phyloP scores from a whole-genome alignment of 1,284 basidiomycete genomes.

The Sporisorium graminicola region DNA sequence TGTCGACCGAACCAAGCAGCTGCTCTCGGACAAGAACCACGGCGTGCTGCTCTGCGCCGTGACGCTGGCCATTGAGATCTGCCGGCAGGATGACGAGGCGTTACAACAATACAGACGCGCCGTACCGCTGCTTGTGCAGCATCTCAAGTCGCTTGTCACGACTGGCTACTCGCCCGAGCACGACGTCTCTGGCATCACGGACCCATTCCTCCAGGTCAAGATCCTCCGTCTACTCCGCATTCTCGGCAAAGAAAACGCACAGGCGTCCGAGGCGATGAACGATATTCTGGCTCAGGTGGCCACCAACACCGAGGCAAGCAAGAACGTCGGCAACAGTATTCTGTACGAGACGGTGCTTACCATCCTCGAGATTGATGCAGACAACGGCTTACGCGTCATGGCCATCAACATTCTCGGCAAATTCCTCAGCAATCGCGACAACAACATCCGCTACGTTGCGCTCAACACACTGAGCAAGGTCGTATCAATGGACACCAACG shows the following conservation, averaged over 20 bases:
- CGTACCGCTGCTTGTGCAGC: constrained; percentile 91
- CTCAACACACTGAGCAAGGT: constrained; percentile 99
- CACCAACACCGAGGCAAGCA: constrained; percentile 96
- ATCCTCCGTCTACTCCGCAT: constrained; percentile 91
- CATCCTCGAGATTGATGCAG: constrained; percentile 97
- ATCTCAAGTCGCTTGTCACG: constrained; percentile 93
- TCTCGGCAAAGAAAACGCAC: constrained; percentile 85
- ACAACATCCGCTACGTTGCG: constrained; percentile 98
- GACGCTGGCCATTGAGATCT: constrained; percentile 96
- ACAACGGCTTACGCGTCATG: constrained; percentile 95
- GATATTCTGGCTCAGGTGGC: constrained; percentile 98
- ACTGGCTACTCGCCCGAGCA: constrained; percentile 99
- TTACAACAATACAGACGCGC: constrained; percentile 90
- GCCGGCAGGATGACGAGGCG: constrained; percentile 80
- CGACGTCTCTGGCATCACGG: constrained; percentile 98
- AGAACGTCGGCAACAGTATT: constrained; percentile 98
- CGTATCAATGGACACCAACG: constrained; percentile 96
- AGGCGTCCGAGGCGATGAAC: constrained; percentile 94
- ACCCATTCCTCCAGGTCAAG: constrained; percentile 98
- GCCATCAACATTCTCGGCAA: constrained; percentile 99
- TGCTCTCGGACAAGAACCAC: constrained; percentile 95
- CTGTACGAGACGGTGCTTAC: constrained; percentile 97
- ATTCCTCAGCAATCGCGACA: constrained; percentile 96
- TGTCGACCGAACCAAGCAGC: constrained; percentile 84
- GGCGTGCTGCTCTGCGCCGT: constrained; percentile 94